Conservation (phyloP, 2,329 filamentous ascomycete genomes). For the Sarocladium kiliense region DNA sequence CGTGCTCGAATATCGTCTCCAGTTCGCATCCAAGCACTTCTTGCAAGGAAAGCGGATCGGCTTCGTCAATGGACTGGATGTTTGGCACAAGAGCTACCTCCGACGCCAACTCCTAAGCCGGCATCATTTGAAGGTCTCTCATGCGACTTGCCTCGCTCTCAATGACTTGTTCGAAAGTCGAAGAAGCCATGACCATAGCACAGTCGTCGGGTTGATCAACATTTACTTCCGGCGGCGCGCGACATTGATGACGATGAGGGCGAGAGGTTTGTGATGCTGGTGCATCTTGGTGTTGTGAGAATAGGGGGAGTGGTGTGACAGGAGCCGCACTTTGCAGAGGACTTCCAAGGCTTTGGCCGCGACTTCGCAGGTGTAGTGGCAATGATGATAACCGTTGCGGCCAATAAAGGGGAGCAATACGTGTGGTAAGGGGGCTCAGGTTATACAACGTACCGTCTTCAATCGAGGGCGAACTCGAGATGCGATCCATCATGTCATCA, state of each 20-base stretch:
- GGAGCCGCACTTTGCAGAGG: not conserved
- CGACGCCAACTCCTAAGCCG: not conserved
- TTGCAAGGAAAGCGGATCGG: not conserved
- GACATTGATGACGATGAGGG: constrained; percentile 8
- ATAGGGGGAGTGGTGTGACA: not conserved
- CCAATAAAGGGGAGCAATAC: constrained; percentile 27
- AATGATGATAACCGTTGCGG: constrained; percentile 40
- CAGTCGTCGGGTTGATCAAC: constrained; percentile 8
- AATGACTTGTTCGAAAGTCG: not conserved
- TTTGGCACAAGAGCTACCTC: not conserved
- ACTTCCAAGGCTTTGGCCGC: constrained; percentile 25
- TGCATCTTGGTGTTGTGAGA: not conserved
- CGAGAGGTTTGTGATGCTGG: not conserved
- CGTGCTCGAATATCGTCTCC: constrained; percentile 12
- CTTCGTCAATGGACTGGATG: not conserved
- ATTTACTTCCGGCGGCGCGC: not conserved
- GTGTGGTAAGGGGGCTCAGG: not conserved
- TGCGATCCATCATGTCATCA: constrained; percentile 96
- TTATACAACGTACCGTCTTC: constrained; percentile 86
- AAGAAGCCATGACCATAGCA: not conserved
- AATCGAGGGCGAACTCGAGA: constrained; percentile 97
- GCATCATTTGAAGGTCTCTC: not conserved
- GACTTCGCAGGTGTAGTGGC: constrained; percentile 25
- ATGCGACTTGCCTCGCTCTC: not conserved
- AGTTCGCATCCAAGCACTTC: not conserved